Percentiles rank a stretch among this genome's conserved stretches.
Conservation (phyloP, 2,329 filamentous ascomycete species). For the Botrytis elliptica region DNA sequence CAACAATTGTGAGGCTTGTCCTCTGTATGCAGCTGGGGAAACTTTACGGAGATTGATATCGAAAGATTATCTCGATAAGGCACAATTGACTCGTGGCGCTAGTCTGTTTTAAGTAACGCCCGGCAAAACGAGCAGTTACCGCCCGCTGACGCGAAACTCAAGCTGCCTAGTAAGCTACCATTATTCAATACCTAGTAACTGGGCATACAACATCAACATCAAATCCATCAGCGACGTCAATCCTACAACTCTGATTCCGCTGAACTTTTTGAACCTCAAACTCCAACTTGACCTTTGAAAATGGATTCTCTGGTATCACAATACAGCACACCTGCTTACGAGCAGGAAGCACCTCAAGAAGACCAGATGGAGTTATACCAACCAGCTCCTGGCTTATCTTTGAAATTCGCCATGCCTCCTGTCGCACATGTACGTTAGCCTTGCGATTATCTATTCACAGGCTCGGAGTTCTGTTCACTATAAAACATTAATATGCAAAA, state of each 20-base stretch:
- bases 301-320: constrained; percentile 95
- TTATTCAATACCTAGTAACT: neutral
- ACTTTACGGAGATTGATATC: neutral
- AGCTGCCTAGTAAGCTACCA: constrained; percentile 35
- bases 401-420: constrained; percentile 94
- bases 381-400: constrained; percentile 71
- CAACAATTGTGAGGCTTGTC: neutral
- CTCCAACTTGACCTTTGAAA: constrained; percentile 22
- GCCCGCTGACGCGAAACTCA: constrained; percentile 31
- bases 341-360: constrained; percentile 68
- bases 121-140: neutral
- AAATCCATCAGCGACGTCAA: constrained; percentile 23
- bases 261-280: neutral
- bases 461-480: constrained; percentile 20
- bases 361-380: constrained; percentile 73
- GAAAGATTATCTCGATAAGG: neutral
- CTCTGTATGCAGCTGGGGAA: neutral
- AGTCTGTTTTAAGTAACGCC: neutral
- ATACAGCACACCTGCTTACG: constrained; percentile 78
- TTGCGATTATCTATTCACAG: constrained; percentile 18
- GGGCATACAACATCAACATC: constrained; percentile 30
- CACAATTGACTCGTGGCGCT: neutral
- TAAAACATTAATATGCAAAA: constrained; percentile 7
- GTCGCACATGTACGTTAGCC: constrained; percentile 72
- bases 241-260: neutral